phyloP scores from a whole-genome alignment of 257 asterid genomes.

The Oldenlandia corymbosa region DNA sequence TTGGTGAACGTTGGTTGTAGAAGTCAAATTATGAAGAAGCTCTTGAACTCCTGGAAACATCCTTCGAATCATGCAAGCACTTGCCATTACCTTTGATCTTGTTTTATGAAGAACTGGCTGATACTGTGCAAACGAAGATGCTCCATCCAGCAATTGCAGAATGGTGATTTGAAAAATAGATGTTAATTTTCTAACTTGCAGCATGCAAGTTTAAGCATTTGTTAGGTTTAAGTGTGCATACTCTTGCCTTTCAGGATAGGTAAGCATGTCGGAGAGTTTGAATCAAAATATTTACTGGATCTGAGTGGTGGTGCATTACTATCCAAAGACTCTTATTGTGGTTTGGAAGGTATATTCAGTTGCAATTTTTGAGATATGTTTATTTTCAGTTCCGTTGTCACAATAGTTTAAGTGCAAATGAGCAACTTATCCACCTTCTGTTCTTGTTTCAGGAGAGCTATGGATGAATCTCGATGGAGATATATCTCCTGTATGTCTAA shows the following conservation, averaged over 20 bases:
- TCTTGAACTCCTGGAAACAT: constrained; percentile 67
- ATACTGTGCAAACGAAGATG: constrained; percentile 42
- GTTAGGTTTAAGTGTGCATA: neutral
- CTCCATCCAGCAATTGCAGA: constrained; percentile 71
- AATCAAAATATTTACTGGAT: constrained; percentile 61
- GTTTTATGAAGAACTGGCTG: constrained; percentile 71
- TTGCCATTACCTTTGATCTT: constrained; percentile 59
- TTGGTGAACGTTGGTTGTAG: constrained; percentile 21
- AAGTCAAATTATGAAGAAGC: constrained; percentile 72
- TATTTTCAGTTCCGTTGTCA: neutral
- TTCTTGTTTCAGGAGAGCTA: constrained; percentile 55
- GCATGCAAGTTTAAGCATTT: neutral
- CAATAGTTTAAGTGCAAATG: neutral
- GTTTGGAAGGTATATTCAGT: constrained; percentile 50
- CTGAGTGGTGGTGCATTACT: constrained; percentile 47
- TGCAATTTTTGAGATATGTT: constrained; percentile 1
- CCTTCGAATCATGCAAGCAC: constrained; percentile 73
- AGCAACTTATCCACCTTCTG: neutral
- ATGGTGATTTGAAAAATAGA: constrained; percentile 43
- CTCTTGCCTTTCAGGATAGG: constrained; percentile 45
- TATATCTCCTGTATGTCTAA: constrained; percentile 81
- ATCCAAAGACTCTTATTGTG: constrained; percentile 41
- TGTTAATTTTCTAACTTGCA: constrained; percentile 4
- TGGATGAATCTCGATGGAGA: constrained; percentile 95
- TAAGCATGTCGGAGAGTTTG: constrained; percentile 68